Evolutionary conservation across 495 filamentous ascomycete genomes (phyloP), one percentile per base, ranked within the genome.

Genomic region (Cairneyella variabilis): DNA sequence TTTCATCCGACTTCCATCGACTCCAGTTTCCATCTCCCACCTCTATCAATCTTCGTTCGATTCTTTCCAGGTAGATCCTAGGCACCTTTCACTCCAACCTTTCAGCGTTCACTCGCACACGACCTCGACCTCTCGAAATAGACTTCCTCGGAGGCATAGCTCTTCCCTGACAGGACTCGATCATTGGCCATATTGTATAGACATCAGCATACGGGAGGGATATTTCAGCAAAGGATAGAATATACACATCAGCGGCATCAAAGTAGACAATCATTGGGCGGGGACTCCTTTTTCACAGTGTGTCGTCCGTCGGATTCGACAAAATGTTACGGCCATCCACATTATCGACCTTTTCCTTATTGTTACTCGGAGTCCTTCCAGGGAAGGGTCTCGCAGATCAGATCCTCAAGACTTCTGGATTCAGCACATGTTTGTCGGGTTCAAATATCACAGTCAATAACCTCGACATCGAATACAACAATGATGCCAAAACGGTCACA

Each of bases 401-500:
- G 64, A 73, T 91, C 16, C 78, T 98, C 22, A 79, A 83, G 62
- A 97, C 93, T 25, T 74, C 72, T 34, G 89, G 91, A 51, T 92
- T 92, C 71, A 83, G 74, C 60, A 82, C 78, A 53, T 98, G 93
- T 71, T 71, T 83, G 61, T 67, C 72, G 9, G 77, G 81, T 41
- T 74, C 85, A 22, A 70, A 70, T 20, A 87, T 98, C 53, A 73
- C 78, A 51, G 86, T 97, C 51, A 72, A 88, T 39, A 80, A 77
- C 51, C 74, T 93, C 54, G 73, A 95, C 58, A 83, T 97, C 53
- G 73, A 82, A 56, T 98, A 91, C 70, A 81, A 92, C 69, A 81
- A 82, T 50, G 75, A 76, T 32, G 82, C 83, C 46, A 83, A 85
- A 57, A 75, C 76, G 49, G 76, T 98, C 20, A 75, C 73, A 17